Percentiles rank a stretch among this genome's conserved stretches.
These are phyloP conservation scores for Epichloe bromicola DNA, from an alignment of 2,329 filamentous ascomycete genomes.

Conservation along the genomic window DNA sequence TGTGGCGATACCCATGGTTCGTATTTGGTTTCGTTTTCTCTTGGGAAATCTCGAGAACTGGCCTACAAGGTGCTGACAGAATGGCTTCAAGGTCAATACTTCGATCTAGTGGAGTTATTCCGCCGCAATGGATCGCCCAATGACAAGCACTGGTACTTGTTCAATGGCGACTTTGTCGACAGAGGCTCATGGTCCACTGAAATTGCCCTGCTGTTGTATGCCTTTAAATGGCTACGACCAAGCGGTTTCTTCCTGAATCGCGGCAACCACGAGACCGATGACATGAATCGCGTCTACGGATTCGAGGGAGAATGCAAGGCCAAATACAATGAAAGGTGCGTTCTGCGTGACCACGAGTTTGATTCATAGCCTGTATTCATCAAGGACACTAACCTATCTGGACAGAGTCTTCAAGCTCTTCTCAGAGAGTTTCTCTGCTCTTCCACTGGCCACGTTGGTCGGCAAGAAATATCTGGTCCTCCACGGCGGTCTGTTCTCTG, in stretches of 20 bases:
- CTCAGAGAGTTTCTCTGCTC: constrained; percentile 91
- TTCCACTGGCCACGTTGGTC: constrained; percentile 84
- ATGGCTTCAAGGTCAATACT: constrained; percentile 67
- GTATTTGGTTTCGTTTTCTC: constrained; percentile 12
- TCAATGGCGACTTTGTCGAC: constrained; percentile 98
- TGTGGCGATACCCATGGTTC: constrained; percentile 93
- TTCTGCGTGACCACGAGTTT: background rate
- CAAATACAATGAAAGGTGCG: constrained; percentile 76
- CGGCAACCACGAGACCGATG: constrained; percentile 96
- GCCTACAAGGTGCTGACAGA: background rate
- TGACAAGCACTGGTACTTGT: constrained; percentile 84
- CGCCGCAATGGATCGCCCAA: constrained; percentile 73
- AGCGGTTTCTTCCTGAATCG: constrained; percentile 87
- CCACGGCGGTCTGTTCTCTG: constrained; percentile 89
- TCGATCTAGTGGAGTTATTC: constrained; percentile 94
- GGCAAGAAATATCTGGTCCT: constrained; percentile 85
- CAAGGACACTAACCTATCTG: background rate
- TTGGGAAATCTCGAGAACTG: background rate
- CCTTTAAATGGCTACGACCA: constrained; percentile 92
- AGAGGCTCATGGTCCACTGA: constrained; percentile 97
- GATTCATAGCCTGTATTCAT: background rate
- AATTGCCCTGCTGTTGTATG: constrained; percentile 83
- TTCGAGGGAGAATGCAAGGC: constrained; percentile 98
- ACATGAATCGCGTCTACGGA: constrained; percentile 98
- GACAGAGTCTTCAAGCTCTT: constrained; percentile 82